Evolutionary conservation across 2,329 filamentous ascomycete genomes (phyloP), one percentile per base, ranked within the genome.

Genomic region (Aspergillus persii): DNA sequence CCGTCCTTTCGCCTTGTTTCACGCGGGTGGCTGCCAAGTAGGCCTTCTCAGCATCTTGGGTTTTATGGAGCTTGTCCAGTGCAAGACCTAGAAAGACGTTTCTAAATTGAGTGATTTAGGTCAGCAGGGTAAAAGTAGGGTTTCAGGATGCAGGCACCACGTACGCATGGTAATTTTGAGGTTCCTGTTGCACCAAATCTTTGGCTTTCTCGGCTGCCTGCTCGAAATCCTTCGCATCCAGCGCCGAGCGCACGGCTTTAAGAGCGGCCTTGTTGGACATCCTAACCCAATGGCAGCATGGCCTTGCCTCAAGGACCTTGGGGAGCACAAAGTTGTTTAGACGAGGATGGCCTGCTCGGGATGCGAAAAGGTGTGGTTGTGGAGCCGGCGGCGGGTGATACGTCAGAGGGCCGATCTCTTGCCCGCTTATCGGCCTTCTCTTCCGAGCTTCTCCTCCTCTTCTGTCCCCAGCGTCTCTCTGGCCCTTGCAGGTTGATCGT

Each of bases 1-100:
- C 90, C 68, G 94, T 90, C n/a, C 86, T 80, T 66, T 97, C 92
- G 18, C 85, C 81, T 0, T 88, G 85, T 64, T 91, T 93, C 61
- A 91, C 79, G 23, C 82, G 80, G 5, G 89, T 85, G 1, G 94
- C 95, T 33, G 84, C 81, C 46, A 83, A 81, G 74, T 98, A 98
- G 1, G 88, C 86, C 36, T 83, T 84, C 67, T 95, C 92, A 0
- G 95, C 88, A 46, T 91, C 89, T 6, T 89, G 86, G 7, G 83
- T 77, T 61, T 87, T 84, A 61, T 86, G 85, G 62, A 89, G 84
- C 73, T 92, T 95, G 74, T 96, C 92, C 50, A 89, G 81, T 2
- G 91, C 90, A 73, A 96, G 91, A 2, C 91, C 95, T 18, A 96
- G 80, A 71, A 97, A 96, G n/a, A 98, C 83, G 64, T 91, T 85